Evolutionary conservation across 495 filamentous ascomycete genomes (phyloP).

Genomic region (Platismatia glauca): DNA sequence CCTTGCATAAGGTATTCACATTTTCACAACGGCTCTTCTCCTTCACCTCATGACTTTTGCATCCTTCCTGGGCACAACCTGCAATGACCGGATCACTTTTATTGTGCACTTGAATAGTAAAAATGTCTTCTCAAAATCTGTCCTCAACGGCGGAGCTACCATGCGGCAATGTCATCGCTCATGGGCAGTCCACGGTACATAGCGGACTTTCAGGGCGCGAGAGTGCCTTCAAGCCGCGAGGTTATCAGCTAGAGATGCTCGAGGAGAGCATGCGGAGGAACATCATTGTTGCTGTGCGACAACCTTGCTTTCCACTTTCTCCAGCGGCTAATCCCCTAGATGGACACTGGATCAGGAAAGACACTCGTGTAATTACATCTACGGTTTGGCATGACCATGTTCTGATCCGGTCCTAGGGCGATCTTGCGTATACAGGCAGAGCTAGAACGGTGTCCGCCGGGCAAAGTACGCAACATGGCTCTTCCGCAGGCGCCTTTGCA

Average conservation of each 20-base stretch:
- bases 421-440: slow-evolving; percentile 67
- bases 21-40: too few relatives aligned
- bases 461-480: slow-evolving; percentile 44
- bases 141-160: background rate
- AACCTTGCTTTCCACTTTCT: background rate
- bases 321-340: slow-evolving; percentile 39
- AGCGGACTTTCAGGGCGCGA: background rate
- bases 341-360: slow-evolving; percentile 92
- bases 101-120: background rate
- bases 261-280: slow-evolving; percentile 55
- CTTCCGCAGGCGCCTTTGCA: background rate
- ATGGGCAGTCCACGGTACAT: background rate
- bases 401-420: slow-evolving; percentile 45
- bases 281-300: slow-evolving; percentile 62
- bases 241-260: slow-evolving; percentile 88
- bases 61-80: background rate
- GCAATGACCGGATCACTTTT: background rate
- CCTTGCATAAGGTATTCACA: too few relatives aligned
- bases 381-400: background rate
- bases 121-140: background rate
- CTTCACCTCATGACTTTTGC: too few relatives aligned
- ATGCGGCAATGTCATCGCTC: background rate
- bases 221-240: slow-evolving; percentile 28
- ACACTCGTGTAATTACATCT: slow-evolving; percentile 34
- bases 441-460: slow-evolving; percentile 50